These are phyloP conservation scores for Gossypium davidsonii DNA, from an alignment of 441 rosid species.

Conservation along the genomic window DNA sequence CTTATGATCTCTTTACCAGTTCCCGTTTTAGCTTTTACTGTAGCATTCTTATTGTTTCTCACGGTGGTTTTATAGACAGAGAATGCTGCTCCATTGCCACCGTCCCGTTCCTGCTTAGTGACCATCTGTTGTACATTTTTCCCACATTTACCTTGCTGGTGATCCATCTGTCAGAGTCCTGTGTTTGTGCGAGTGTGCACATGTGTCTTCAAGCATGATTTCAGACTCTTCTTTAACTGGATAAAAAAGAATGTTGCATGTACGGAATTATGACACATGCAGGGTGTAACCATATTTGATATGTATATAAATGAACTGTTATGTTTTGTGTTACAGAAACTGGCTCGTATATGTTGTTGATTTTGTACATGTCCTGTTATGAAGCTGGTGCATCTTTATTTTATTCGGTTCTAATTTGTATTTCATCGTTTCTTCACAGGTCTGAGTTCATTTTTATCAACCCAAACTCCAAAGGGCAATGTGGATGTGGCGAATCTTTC, in stretches of 20 bases:
- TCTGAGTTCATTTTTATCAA: constrained; percentile 80
- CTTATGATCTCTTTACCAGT: not conserved
- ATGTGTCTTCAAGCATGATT: not conserved
- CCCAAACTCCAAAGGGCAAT: constrained; percentile 83
- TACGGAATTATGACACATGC: not conserved
- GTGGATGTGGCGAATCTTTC: constrained; percentile 31
- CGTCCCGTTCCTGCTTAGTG: not conserved
- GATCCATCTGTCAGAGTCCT: not conserved
- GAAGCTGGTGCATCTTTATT: no score
- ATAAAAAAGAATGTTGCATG: not conserved
- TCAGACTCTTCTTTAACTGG: not conserved
- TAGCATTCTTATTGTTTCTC: not conserved
- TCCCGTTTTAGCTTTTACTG: not conserved
- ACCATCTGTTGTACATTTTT: not conserved
- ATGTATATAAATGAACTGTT: no score
- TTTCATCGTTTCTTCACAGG: constrained; percentile 24
- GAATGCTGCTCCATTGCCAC: not conserved
- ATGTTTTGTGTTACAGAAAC: no score
- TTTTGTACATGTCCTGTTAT: no score
- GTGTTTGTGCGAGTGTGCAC: not conserved
- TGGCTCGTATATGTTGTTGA: no score
- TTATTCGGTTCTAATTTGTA: no score
- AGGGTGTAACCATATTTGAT: not conserved
- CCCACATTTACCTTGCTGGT: no score
- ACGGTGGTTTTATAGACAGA: not conserved